Evolutionary conservation across 352 stramenopile genomes (phyloP).

Genomic region (Pythium plurisporium): DNA sequence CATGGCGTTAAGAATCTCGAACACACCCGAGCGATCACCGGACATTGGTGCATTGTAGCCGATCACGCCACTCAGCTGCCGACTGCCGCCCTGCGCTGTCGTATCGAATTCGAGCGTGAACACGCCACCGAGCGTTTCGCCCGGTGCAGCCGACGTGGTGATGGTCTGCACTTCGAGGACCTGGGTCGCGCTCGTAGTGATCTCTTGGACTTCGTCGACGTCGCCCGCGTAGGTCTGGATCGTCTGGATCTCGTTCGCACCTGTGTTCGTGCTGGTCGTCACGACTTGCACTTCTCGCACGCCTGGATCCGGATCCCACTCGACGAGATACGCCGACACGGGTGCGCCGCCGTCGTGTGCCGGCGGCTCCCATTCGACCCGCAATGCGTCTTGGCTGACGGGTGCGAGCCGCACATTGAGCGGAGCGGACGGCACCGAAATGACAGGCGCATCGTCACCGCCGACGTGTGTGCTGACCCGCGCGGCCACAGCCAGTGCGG

Average conservation of each 20-base stretch:
- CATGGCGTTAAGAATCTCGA: conserved; percentile 80
- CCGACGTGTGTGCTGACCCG: not conserved
- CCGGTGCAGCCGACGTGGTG: conserved; percentile 77
- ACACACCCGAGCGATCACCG: conserved; percentile 43
- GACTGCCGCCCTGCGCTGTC: conserved; percentile 70
- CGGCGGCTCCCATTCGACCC: conserved; percentile 72
- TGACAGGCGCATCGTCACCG: not conserved
- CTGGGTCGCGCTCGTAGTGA: conserved; percentile 68
- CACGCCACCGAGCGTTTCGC: conserved; percentile 78
- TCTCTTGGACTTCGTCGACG: conserved; percentile 88
- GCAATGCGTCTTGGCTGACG: conserved; percentile 66
- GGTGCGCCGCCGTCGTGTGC: conserved; percentile 65
- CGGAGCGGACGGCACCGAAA: conserved; percentile 38
- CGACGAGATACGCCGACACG: conserved; percentile 76
- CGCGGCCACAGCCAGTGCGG: not conserved
- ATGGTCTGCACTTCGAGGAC: conserved; percentile 78
- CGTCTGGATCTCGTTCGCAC: conserved; percentile 92
- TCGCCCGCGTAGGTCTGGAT: conserved; percentile 82
- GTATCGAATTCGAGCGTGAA: conserved; percentile 93
- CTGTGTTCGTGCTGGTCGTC: conserved; percentile 71
- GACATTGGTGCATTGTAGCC: conserved; percentile 65
- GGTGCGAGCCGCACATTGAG: conserved; percentile 59
- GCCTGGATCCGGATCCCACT: conserved; percentile 91
- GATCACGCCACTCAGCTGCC: conserved; percentile 92
- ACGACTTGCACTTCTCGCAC: conserved; percentile 88